Conservation (phyloP, 129 eudicot genomes). For the Flaveria sonorensis region DNA sequence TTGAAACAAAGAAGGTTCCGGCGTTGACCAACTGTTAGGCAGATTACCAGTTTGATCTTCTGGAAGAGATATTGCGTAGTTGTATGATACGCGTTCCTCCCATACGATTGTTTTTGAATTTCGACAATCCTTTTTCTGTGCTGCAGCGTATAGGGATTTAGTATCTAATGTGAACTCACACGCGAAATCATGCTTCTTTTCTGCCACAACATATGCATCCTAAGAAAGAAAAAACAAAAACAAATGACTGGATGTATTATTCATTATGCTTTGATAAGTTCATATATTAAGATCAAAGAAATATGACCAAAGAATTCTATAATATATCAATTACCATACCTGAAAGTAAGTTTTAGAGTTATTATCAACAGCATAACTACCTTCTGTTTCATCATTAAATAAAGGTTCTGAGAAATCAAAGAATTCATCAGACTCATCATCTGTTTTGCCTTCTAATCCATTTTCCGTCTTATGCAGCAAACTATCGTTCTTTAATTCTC, state of each 20-base stretch:
- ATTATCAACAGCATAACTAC: constrained; percentile 38
- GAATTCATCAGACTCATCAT: constrained; percentile 59
- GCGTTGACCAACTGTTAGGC: constrained; percentile 60
- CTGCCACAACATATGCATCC: constrained; percentile 43
- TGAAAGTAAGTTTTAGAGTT: constrained; percentile 20
- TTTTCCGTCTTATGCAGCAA: constrained; percentile 19
- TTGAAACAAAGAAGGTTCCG: constrained; percentile 62
- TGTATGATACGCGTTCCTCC: constrained; percentile 40
- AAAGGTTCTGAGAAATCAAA: constrained; percentile 60
- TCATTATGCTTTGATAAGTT: not conserved
- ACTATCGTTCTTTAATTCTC: constrained; percentile 38
- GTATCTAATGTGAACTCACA: constrained; percentile 33
- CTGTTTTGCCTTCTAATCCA: constrained; percentile 19
- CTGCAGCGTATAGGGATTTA: constrained; percentile 39
- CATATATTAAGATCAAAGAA: not conserved
- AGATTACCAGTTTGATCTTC: constrained; percentile 62
- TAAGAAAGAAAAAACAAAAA: constrained; percentile 4
- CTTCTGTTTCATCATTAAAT: constrained; percentile 49
- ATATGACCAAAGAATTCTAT: constrained; percentile 2
- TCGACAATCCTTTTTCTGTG: constrained; percentile 53
- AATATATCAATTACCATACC: constrained; percentile 33
- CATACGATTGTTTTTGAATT: constrained; percentile 42
- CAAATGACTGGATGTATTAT: too few relatives aligned
- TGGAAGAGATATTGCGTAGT: constrained; percentile 55
- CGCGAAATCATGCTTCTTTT: constrained; percentile 45